Evolutionary conservation across 129 eudicot genomes (phyloP), one percentile per base, ranked within the genome.

Genomic region (Pseudognaphalium luteoalbum): DNA sequence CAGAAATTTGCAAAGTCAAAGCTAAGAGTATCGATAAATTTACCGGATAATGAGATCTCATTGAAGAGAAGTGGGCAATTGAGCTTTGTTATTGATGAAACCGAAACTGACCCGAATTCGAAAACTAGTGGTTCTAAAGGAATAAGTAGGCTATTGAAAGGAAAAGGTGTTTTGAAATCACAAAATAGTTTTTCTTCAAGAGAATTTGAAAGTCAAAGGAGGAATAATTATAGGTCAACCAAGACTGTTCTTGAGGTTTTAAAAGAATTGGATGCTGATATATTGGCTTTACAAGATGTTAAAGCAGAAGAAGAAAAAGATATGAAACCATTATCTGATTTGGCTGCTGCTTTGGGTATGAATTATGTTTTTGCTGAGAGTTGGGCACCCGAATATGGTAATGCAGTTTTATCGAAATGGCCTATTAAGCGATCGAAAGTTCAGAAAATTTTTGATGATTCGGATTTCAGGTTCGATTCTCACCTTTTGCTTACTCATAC

Each of bases 351-450:
- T 81, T 80, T 94, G 83, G 99, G 99, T 77, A 94, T 94, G 99
- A 76, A 82, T 82, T 94, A 91, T 80, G 97, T 89, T 1, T 94
- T 94, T 79, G 97, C 99, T 6, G 99, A 94, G 68, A 94, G 97
- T 75, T 94, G 99, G 99, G 99, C 99, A 1, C 99, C 99, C 2
- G 97, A 94, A 70, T 94, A 85, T 67, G 99, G 99, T 0, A 91
- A 94, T 78, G 99, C 99, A 0, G 86, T 94, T 14, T 73, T 94
- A 75, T 89, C 99, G 0, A 86, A 83, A 52, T 94, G 99, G 99
- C 99, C 99, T 47, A 94, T 94, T 54, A 94, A 89, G 75, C 75
- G 85, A 28, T 94, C 89, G 42, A 89, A 87, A 47, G 88, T 85
- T 83, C 97, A 91, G 81, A 89, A 86, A 80, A 83, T 94, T 63